Evolutionary conservation across 768 basidiomycete genomes (phyloP), one percentile per base, ranked within the genome.

Genomic region (Lactarius vividus): DNA sequence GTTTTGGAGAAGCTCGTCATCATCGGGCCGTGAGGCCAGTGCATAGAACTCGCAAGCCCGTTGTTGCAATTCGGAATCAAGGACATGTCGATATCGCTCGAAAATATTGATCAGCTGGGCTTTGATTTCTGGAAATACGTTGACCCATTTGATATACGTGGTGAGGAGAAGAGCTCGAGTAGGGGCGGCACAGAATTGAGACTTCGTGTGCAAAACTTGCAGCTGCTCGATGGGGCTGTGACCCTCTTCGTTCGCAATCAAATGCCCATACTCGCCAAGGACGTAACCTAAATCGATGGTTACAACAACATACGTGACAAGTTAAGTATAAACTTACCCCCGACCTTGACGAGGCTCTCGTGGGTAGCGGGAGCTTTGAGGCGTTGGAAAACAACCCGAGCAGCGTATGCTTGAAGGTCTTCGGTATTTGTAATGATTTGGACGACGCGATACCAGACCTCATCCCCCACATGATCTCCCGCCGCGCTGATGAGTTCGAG

Each of bases 91-190:
- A 74, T 97, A 98, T 18, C 95, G 92, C 72, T 98, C 95, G 71
- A 99, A 97, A 71, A 98, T 94, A 75, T 89, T 91, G 74, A 98
- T 72, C 33, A 99, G 85, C 70, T 98, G 95, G 8, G 88, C 84
- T 72, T 96, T 97, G 78, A 99, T 97, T 76, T 99, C 97, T 23
- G 97, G 97, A 77, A 98, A 99, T 63, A 99, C 92, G 75, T 99
- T 99, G 69, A 97, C 94, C 96, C 96, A 98, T 84, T 99, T 99
- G 80, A 98, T 89, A 75, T 99, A 99, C 0, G 97, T 98, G 13
- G 97, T 96, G 40, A 99, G 82, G 31, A 99, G 85, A 35, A 99
- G 82, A 0, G 96, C 90, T 39, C 96, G 87, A 9, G 97, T 98
- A 35, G 95, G 80, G 5, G 96, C 94, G 42, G 91, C 84, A 74